These are phyloP conservation scores for Porcisia deanei DNA, from an alignment of 208 protist species.

Conservation along the genomic window DNA sequence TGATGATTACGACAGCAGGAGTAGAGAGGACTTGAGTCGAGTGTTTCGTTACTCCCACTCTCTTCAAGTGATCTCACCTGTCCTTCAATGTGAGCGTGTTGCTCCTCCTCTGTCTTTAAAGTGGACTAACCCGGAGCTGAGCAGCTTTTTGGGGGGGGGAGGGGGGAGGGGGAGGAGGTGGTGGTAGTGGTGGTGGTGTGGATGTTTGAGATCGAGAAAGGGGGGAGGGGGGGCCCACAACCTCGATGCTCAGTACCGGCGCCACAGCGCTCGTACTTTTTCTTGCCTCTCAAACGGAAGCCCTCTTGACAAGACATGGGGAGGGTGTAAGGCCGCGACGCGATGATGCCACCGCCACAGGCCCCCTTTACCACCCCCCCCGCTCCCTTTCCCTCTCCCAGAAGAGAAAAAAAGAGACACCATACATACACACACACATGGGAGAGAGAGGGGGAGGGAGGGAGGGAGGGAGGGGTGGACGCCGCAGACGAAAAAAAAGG, in stretches of 20 bases:
- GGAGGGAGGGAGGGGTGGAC: too few relatives aligned
- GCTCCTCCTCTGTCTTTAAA: too few relatives aligned
- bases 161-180: too few relatives aligned
- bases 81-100: too few relatives aligned
- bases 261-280: neutral
- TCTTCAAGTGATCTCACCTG: too few relatives aligned
- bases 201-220: neutral
- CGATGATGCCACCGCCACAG: neutral
- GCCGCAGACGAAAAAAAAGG: too few relatives aligned
- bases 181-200: neutral
- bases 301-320: neutral
- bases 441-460: too few relatives aligned
- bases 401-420: too few relatives aligned
- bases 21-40: neutral
- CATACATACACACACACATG: too few relatives aligned
- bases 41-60: too few relatives aligned
- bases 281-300: neutral
- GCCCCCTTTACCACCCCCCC: neutral
- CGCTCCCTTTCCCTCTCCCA: neutral
- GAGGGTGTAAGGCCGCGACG: neutral
- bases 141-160: too few relatives aligned
- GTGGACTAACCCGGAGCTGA: too few relatives aligned
- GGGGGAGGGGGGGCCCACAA: neutral
- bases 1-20: neutral
- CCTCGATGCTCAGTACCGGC: neutral